phyloP scores from a whole-genome alignment of 805 yeast genomes.

The Starmerella floricola region DNA sequence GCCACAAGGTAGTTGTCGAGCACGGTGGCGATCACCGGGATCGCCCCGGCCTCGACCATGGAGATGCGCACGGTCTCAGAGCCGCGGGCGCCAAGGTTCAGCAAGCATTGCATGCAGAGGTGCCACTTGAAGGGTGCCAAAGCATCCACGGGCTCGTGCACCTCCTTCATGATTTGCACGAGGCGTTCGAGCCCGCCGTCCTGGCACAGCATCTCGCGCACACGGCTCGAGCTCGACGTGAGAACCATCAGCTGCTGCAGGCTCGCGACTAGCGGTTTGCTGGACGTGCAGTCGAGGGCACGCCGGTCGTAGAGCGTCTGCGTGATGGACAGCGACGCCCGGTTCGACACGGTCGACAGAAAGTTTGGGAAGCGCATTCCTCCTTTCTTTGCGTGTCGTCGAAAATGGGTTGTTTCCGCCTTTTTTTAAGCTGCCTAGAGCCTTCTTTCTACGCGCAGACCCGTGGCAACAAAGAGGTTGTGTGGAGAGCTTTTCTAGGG shows the following conservation, averaged over 20 bases:
- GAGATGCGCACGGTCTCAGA: slow-evolving; percentile 73
- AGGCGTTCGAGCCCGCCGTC: slow-evolving; percentile 91
- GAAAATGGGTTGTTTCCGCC: background rate
- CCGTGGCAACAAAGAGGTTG: too few species aligned
- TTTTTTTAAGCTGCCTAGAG: too few species aligned
- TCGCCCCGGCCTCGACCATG: slow-evolving; percentile 81
- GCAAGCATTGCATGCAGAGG: slow-evolving; percentile 81
- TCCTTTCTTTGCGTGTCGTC: background rate
- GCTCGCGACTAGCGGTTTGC: slow-evolving; percentile 82
- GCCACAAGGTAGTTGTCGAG: slow-evolving; percentile 57
- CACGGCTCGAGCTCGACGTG: slow-evolving; percentile 74
- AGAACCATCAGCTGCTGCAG: slow-evolving; percentile 79
- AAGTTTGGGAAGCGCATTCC: slow-evolving; percentile 83
- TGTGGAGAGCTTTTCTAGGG: too few species aligned
- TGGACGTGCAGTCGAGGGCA: slow-evolving; percentile 82
- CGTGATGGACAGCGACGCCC: slow-evolving; percentile 86
- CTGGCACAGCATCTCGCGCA: slow-evolving; percentile 72
- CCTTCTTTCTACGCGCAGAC: too few species aligned
- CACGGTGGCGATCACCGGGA: slow-evolving; percentile 84
- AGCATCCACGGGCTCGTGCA: slow-evolving; percentile 7
- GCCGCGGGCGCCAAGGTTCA: slow-evolving; percentile 85
- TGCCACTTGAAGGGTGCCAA: slow-evolving; percentile 94
- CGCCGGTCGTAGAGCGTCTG: slow-evolving; percentile 82
- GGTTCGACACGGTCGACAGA: slow-evolving; percentile 61
- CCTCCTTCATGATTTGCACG: slow-evolving; percentile 70